These are phyloP conservation scores for Tricholoma hemisulphureum DNA, from an alignment of 768 basidiomycete genomes.

Conservation along the genomic window DNA sequence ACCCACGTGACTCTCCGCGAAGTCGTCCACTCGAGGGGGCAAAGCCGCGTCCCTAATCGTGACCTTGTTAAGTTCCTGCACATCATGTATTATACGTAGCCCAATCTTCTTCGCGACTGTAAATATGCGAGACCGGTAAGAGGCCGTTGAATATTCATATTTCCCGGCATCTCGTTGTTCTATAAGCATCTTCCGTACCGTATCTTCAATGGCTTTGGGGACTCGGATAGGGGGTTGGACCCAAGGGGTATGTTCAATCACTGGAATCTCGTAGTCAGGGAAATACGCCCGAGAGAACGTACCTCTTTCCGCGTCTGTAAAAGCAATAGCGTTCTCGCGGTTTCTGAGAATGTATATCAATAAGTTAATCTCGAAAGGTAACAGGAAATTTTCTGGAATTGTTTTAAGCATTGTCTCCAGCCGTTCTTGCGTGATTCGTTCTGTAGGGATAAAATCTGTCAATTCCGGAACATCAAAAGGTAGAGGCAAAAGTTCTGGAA, in stretches of 20 bases:
- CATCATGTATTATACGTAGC: constrained; percentile 32
- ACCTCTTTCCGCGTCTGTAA: no score
- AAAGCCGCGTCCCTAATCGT: background rate
- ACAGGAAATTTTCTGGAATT: no score
- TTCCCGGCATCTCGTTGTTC: no score
- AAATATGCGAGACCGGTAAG: constrained; percentile 24
- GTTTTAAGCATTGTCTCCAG: constrained; percentile 11
- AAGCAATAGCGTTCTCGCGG: constrained; percentile 15
- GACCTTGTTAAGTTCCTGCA: constrained; percentile 8
- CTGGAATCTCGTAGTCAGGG: no score
- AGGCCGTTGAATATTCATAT: constrained; percentile 19
- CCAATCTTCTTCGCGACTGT: constrained; percentile 27
- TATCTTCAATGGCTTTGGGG: no score
- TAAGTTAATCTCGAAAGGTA: constrained; percentile 14
- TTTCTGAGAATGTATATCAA: constrained; percentile 12
- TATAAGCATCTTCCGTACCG: no score
- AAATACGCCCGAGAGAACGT: no score
- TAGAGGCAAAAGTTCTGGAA: constrained; percentile 6
- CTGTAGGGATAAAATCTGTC: constrained; percentile 5
- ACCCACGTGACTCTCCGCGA: no score
- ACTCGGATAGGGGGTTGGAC: no score
- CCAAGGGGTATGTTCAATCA: no score
- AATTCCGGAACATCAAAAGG: constrained; percentile 2
- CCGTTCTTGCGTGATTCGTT: constrained; percentile 12
- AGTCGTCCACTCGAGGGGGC: no score